phyloP scores from a whole-genome alignment of 306 rosid species.

The Psophocarpus tetragonolobus region DNA sequence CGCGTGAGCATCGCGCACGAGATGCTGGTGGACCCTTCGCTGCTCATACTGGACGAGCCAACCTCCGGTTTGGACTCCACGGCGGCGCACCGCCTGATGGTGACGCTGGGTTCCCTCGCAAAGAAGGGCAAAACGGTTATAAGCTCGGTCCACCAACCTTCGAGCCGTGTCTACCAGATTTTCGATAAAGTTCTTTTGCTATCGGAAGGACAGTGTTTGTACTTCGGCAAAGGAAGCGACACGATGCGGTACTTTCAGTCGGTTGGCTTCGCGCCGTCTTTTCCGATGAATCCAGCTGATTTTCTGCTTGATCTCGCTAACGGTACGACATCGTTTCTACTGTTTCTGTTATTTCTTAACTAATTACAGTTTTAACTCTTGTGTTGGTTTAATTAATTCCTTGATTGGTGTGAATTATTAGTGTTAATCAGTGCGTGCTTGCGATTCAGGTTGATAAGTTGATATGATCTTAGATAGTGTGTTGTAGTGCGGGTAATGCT shows the following conservation, averaged over 20 bases:
- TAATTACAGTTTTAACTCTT: neutral
- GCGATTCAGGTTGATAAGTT: neutral
- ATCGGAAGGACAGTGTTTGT: slow-evolving; percentile 71
- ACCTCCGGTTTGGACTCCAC: slow-evolving; percentile 93
- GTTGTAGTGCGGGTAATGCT: neutral
- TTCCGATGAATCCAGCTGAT: slow-evolving; percentile 90
- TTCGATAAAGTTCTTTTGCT: slow-evolving; percentile 61
- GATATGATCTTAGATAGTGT: neutral
- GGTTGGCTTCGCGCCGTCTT: slow-evolving; percentile 68
- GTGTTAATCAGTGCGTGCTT: neutral
- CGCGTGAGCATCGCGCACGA: slow-evolving; percentile 88
- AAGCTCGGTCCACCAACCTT: slow-evolving; percentile 86
- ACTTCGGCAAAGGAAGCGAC: slow-evolving; percentile 63
- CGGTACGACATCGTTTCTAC: slow-evolving; percentile 54
- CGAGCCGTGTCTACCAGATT: slow-evolving; percentile 83
- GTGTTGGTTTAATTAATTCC: neutral
- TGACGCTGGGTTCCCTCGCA: slow-evolving; percentile 57
- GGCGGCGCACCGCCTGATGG: slow-evolving; percentile 67
- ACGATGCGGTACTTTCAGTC: slow-evolving; percentile 72
- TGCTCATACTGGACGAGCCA: slow-evolving; percentile 79
- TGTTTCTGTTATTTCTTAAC: neutral
- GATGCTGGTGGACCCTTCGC: slow-evolving; percentile 75
- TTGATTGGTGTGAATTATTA: neutral
- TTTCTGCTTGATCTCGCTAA: slow-evolving; percentile 93
- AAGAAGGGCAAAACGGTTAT: slow-evolving; percentile 80